Conservation (phyloP, 2,329 filamentous ascomycete species). For the Triangularia verruculosa region DNA sequence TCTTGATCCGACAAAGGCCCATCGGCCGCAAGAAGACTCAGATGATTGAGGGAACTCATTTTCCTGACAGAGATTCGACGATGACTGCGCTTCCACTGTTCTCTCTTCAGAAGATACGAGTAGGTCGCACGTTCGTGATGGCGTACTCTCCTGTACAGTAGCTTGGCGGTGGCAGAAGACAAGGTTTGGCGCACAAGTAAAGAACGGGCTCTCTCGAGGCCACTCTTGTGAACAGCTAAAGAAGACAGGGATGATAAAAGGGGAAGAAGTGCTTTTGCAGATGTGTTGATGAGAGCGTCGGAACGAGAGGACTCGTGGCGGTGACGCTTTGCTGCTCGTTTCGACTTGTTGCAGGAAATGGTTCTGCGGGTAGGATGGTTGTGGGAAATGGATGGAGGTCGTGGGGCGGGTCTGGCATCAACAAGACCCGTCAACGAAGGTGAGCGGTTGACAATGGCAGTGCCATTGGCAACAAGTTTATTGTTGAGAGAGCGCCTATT, state of each 20-base stretch:
- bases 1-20: neutral
- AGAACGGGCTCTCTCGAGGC: neutral
- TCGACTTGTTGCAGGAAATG: slow-evolving; percentile 1
- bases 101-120: neutral
- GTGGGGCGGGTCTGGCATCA: neutral
- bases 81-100: neutral
- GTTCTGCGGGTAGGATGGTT: neutral
- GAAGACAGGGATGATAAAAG: neutral
- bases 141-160: neutral
- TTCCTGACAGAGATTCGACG: neutral
- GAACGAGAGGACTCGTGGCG: neutral
- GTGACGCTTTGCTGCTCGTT: neutral
- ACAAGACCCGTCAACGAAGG: neutral
- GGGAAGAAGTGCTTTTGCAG: neutral
- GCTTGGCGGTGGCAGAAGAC: neutral
- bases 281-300: neutral
- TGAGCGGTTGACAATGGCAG: slow-evolving; percentile 2
- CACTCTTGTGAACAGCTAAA: neutral
- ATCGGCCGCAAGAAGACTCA: neutral
- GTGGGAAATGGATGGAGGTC: neutral
- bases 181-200: neutral
- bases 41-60: neutral
- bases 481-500: slow-evolving; percentile 7
- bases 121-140: neutral
- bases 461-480: slow-evolving; percentile 11